A percentile compares a stretch with the other conserved stretches of the same genome.
These are phyloP conservation scores for Acorus gramineus DNA, from an alignment of 106 monocot species.

Conservation along the genomic window DNA sequence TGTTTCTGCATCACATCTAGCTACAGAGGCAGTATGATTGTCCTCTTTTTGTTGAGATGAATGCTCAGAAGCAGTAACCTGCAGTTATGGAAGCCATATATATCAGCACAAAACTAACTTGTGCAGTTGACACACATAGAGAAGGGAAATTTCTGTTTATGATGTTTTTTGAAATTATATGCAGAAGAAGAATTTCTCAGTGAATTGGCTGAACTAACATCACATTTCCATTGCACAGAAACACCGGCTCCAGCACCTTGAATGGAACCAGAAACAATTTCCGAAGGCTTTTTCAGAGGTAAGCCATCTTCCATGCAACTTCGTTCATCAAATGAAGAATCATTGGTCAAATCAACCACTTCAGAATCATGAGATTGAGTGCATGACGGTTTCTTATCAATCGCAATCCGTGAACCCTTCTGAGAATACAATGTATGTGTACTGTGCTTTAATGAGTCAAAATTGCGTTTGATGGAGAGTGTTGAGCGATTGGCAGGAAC, in stretches of 20 bases:
- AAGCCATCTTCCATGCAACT: slow-evolving; percentile 10
- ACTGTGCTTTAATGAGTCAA: slow-evolving; percentile 1
- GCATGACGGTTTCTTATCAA: slow-evolving; percentile 2
- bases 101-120: slow-evolving; percentile 6
- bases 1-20: slow-evolving; percentile 14
- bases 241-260: not conserved
- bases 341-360: slow-evolving; percentile 48
- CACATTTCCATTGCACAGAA: slow-evolving; percentile 5
- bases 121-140: slow-evolving; percentile 15
- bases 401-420: slow-evolving; percentile 5
- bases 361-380: slow-evolving; percentile 14
- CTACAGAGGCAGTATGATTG: slow-evolving; percentile 4
- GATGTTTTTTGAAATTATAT: slow-evolving; percentile 3
- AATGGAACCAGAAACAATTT: slow-evolving; percentile 2
- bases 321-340: slow-evolving; percentile 6
- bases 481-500: slow-evolving; percentile 72
- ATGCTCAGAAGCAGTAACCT: slow-evolving; percentile 1
- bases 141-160: slow-evolving; percentile 10
- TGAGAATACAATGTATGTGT: slow-evolving; percentile 11
- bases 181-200: slow-evolving; percentile 1
- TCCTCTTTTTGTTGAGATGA: slow-evolving; percentile 13
- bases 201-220: not conserved
- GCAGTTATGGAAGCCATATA: not conserved
- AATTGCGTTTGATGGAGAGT: slow-evolving; percentile 23
- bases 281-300: slow-evolving; percentile 24